Percentiles rank a stretch among this genome's conserved stretches.
Evolutionary conservation across 2,329 filamentous ascomycete species (phyloP).

Genomic region (Calonectria montana): DNA sequence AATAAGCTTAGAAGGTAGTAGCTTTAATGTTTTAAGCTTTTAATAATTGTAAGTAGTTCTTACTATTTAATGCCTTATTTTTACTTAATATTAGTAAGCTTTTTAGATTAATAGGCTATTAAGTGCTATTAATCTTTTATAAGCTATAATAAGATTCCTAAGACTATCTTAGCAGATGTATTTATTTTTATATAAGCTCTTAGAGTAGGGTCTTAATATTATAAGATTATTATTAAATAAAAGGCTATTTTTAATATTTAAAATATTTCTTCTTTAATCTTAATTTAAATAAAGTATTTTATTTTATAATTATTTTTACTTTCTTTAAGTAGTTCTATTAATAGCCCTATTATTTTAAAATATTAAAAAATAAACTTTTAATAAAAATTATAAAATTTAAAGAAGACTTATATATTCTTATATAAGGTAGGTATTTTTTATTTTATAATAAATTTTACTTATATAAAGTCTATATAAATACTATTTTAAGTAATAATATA

Average conservation of each 20-base stretch:
- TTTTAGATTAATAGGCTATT: not conserved
- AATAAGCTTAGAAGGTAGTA: not conserved
- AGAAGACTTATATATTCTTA: constrained; percentile 12
- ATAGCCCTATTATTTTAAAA: constrained; percentile 6
- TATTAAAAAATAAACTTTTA: constrained; percentile 4
- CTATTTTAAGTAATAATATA: constrained; percentile 10
- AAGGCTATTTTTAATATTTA: constrained; percentile 2
- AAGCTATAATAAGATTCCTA: not conserved
- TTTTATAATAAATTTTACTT: constrained; percentile 10
- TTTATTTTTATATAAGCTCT: not conserved
- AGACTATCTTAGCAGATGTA: not conserved
- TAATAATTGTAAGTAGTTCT: too few species aligned
- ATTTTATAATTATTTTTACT: not conserved
- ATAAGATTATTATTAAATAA: constrained; percentile 4
- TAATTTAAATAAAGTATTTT: not conserved
- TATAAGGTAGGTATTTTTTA: constrained; percentile 5
- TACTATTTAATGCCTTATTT: not conserved
- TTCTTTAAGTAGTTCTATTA: constrained; percentile 9
- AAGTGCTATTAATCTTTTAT: not conserved
- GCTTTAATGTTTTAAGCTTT: too few species aligned
- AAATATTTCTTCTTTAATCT: not conserved
- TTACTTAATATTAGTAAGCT: not conserved
- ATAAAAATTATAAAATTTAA: constrained; percentile 18
- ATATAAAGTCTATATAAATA: constrained; percentile 8
- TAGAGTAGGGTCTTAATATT: not conserved